Percentiles rank a stretch among this genome's conserved stretches.
phyloP scores from a whole-genome alignment of 805 yeast genomes.

The Kuraishia hungarica region DNA sequence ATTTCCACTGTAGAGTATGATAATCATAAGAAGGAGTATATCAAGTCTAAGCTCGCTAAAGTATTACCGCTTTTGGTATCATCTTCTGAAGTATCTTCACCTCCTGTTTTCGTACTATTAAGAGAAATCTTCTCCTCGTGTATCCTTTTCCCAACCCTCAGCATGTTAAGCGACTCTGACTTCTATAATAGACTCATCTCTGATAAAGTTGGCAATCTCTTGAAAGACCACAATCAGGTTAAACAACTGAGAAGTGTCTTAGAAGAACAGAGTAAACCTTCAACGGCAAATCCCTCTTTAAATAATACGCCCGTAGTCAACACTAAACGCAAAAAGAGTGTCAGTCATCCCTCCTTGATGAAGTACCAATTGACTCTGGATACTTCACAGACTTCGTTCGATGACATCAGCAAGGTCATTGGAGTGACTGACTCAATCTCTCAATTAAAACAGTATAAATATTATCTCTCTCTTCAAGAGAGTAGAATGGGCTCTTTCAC shows the following conservation, averaged over 20 bases:
- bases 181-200: conserved; percentile 64
- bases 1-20: conserved; percentile 18
- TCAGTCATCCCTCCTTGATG: conserved; percentile 12
- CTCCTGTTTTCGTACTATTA: conserved; percentile 38
- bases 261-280: conserved; percentile 37
- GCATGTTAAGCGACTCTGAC: conserved; percentile 61
- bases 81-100: conserved; percentile 33
- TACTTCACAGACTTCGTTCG: conserved; percentile 31
- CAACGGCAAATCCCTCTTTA: neutral
- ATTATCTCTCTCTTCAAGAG: conserved; percentile 37
- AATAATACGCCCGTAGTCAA: neutral
- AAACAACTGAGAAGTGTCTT: conserved; percentile 61
- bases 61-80: conserved; percentile 46
- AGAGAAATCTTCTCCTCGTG: conserved; percentile 57
- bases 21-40: conserved; percentile 38
- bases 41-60: conserved; percentile 30
- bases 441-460: conserved; percentile 40
- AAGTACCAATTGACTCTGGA: conserved; percentile 26
- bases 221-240: conserved; percentile 71
- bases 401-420: conserved; percentile 28
- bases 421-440: conserved; percentile 23
- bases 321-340: neutral
- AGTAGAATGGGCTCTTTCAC: conserved; percentile 23
- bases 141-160: conserved; percentile 42
- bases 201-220: conserved; percentile 47